Percentiles rank a stretch among this genome's conserved stretches.
phyloP scores from a whole-genome alignment of 331 rosid species.

The Malus hybrid region DNA sequence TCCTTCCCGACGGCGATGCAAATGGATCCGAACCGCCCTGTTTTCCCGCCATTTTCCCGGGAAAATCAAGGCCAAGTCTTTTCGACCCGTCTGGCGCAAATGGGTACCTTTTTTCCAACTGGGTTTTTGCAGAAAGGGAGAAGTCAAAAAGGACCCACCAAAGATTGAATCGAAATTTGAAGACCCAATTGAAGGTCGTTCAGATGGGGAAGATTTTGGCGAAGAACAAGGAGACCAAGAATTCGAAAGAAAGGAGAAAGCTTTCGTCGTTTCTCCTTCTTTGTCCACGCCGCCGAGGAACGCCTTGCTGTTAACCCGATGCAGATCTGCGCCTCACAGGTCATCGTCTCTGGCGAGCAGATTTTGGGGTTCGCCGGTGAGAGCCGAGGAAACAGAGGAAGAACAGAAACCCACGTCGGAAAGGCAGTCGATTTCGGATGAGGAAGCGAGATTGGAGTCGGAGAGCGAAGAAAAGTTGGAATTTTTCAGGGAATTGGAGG shows the following conservation, averaged over 20 bases:
- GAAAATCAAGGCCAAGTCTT: slow-evolving; percentile 24
- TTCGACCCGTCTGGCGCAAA: slow-evolving; percentile 39
- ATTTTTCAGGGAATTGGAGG: slow-evolving; percentile 30
- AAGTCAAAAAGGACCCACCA: slow-evolving; percentile 11
- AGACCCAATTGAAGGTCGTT: slow-evolving; percentile 1
- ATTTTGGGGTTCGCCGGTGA: slow-evolving; percentile 55
- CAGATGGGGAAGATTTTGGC: slow-evolving; percentile 15
- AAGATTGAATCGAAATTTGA: slow-evolving; percentile 22
- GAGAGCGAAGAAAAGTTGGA: slow-evolving; percentile 18
- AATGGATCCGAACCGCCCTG: slow-evolving; percentile 39
- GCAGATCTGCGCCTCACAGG: slow-evolving; percentile 84
- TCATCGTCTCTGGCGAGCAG: slow-evolving; percentile 58
- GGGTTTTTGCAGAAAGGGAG: slow-evolving; percentile 30
- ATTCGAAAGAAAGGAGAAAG: background rate
- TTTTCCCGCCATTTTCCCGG: slow-evolving; percentile 21
- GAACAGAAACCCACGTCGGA: slow-evolving; percentile 22
- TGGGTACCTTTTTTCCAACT: slow-evolving; percentile 41
- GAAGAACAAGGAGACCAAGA: slow-evolving; percentile 16
- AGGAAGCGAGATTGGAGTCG: slow-evolving; percentile 15
- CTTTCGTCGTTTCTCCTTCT: slow-evolving; percentile 5
- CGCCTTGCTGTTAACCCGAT: slow-evolving; percentile 67
- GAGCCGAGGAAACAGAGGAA: slow-evolving; percentile 28
- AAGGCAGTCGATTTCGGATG: slow-evolving; percentile 31
- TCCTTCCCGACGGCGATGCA: slow-evolving; percentile 16
- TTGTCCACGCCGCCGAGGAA: slow-evolving; percentile 45